Conservation (phyloP, 2,329 filamentous ascomycete species). For the Colletotrichum costaricense region DNA sequence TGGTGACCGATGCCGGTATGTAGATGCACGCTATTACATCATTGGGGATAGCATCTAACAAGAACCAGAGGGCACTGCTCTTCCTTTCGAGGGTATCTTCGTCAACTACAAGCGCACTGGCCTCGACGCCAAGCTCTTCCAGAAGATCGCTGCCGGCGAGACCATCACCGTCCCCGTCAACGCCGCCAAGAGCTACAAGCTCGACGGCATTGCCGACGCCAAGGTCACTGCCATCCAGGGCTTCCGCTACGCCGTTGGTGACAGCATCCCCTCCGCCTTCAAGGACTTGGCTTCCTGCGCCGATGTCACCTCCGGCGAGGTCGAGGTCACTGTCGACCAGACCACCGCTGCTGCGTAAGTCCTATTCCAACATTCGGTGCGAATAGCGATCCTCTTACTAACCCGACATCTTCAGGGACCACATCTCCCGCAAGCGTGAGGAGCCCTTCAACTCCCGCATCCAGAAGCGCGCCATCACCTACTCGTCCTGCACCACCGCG, state of each 20-base stretch:
- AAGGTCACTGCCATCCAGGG: slow-evolving; percentile 31
- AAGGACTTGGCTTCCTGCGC: slow-evolving; percentile 14
- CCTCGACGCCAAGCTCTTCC: slow-evolving; percentile 20
- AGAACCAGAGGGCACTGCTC: slow-evolving; percentile 15
- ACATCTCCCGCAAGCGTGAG: slow-evolving; percentile 22
- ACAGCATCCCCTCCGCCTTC: slow-evolving; percentile 10
- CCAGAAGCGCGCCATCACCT: slow-evolving; percentile 31
- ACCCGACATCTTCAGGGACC: not conserved
- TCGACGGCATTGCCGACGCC: slow-evolving; percentile 24
- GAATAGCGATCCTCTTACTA: not conserved
- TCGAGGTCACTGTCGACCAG: slow-evolving; percentile 25
- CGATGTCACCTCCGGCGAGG: slow-evolving; percentile 21
- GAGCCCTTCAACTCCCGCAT: slow-evolving; percentile 16
- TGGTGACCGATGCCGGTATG: slow-evolving; percentile 32
- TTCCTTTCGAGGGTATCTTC: slow-evolving; percentile 29
- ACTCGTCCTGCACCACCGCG: slow-evolving; percentile 28
- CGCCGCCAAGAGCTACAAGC: slow-evolving; percentile 32
- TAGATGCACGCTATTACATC: not conserved
- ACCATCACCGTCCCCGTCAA: slow-evolving; percentile 31
- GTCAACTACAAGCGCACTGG: slow-evolving; percentile 33
- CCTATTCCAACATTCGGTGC: not conserved
- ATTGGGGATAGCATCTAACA: not conserved
- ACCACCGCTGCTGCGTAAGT: slow-evolving; percentile 16
- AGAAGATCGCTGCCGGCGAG: slow-evolving; percentile 30
- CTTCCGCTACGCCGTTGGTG: slow-evolving; percentile 28